Evolutionary conservation across 2,329 filamentous ascomycete species (phyloP), one percentile per base, ranked within the genome.

Genomic region (Talaromyces sp.): DNA sequence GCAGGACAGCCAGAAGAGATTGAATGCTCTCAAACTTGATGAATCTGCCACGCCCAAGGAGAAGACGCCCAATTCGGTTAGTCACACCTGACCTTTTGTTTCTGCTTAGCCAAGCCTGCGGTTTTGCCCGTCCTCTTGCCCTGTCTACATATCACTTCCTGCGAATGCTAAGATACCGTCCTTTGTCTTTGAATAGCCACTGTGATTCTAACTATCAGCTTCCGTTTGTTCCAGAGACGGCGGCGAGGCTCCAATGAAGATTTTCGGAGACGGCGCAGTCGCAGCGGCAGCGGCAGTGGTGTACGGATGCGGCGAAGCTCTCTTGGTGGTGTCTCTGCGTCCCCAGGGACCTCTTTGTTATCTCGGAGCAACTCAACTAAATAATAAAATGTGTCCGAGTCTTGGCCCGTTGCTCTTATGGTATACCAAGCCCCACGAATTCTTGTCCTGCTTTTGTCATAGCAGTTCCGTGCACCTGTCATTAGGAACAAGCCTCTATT

Each of bases 11-110:
- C 89, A 91, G 76, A 90, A 93, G 78, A 85, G 91, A 67, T 83
- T 98, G 66, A 91, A 97, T 76, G 93, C 91, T 57, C 82, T 98
- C 68, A 92, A 95, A 74, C 81, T 98, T 70, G 93, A 98, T 75
- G 90, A 87, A 60, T 73, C 78, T 38, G 67, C 71, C 56, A 63
- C 71, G 32, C 63, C 68, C 53, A 77, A 84, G 68, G 88, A 90
- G 67, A 82, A 84, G 67, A 79, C 70, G 65, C 73, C 75, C 64
- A 77, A 72, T 61, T 78, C 77, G 74, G 78, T 80, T 72, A 79
- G 78, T 77, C 24, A 66, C 57, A 67, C 68, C 67, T 65, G 66
- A 61, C 56, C 65, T 32, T 52, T 61, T 54, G 63, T 71, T 68
- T 69, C 68, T 64, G 62, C 62, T 68, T 49, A 29, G 61, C 55